Evolutionary conservation across 1,139 yeast species (phyloP), one percentile per base, ranked within the genome.

Genomic region (Suhomyces bribrorum): DNA sequence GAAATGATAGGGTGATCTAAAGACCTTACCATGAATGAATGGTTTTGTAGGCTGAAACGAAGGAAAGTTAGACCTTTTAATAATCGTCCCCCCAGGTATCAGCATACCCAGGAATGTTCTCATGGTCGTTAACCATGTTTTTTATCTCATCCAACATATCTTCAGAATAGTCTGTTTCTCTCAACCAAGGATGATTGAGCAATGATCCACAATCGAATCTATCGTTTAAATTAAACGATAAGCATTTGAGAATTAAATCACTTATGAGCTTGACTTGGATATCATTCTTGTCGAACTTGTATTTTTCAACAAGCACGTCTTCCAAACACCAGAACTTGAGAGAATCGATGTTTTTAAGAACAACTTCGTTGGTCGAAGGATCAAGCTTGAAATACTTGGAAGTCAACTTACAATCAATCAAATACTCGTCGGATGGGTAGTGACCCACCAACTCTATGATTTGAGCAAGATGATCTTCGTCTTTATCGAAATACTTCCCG

Each of bases 401-500:
- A 3, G 82, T 63, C 41, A 70, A 69, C 48, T 69, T 69, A 40
- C 87, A 82, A 46, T 73, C 70, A 26, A 65, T 58, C 34, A 81
- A 64, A 50, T 59, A 68, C 43, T 78, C 66, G 26, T 68, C 66
- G 1, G 67, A 43, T 2, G 90, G 88, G 32, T 79, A 70, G 17
- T 66, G 67, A 5, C 88, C 86, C 33, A 82, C 61, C 12, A 84
- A 60, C 54, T 84, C 92, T 27, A 83, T 73, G 17, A 83, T 81
- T 55, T 86, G 95, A 0, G 95, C 95, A 48, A 87, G 61, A 59
- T 87, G 96, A 59, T 87, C 95, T 50, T 87, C 96, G 57, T 86
- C 89, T 56, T 85, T 84, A 43, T 74, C 64, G 55, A 83, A 86
- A 12, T 60, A 54, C 37, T 67, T 65, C 7, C 89, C 88, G 38